Percentiles rank a stretch among this genome's conserved stretches.
phyloP scores from a whole-genome alignment of 2,329 filamentous ascomycete species.

The Fusarium sp. region DNA sequence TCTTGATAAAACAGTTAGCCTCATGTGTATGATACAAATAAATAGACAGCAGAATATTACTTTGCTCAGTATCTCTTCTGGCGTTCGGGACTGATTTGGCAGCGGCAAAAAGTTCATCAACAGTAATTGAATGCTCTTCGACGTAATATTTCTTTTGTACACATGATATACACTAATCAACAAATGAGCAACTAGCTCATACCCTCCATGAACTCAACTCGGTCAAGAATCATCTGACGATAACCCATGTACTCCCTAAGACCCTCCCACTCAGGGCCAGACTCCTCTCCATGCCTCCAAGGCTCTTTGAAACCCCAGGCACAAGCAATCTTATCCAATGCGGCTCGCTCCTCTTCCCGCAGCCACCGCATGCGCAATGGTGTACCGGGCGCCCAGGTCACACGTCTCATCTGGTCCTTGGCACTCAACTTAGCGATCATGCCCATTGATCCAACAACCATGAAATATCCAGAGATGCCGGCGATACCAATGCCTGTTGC shows the following conservation, averaged over 20 bases:
- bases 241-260: slow-evolving; percentile 85
- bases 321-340: slow-evolving; percentile 85
- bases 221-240: slow-evolving; percentile 91
- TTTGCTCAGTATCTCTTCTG: not conserved
- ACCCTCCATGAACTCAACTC: slow-evolving; percentile 89
- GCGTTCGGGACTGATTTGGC: not conserved
- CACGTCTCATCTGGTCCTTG: slow-evolving; percentile 95
- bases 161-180: slow-evolving; percentile 34
- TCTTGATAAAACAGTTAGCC: not conserved
- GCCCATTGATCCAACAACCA: slow-evolving; percentile 84
- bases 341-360: slow-evolving; percentile 88
- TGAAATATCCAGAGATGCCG: slow-evolving; percentile 85
- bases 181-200: slow-evolving; percentile 66
- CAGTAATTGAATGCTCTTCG: not conserved
- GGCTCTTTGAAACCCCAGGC: slow-evolving; percentile 92
- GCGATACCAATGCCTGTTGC: slow-evolving; percentile 84
- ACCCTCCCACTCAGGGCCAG: slow-evolving; percentile 89
- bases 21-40: too few species aligned
- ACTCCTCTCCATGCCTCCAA: slow-evolving; percentile 87
- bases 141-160: slow-evolving; percentile 31
- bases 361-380: slow-evolving; percentile 86
- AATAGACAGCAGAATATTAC: not conserved
- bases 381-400: slow-evolving; percentile 89
- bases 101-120: not conserved
- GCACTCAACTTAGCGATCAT: slow-evolving; percentile 86